Base-by-base conservation (phyloP, 768 basidiomycete species). In the Trametes cinnabarina region DNA sequence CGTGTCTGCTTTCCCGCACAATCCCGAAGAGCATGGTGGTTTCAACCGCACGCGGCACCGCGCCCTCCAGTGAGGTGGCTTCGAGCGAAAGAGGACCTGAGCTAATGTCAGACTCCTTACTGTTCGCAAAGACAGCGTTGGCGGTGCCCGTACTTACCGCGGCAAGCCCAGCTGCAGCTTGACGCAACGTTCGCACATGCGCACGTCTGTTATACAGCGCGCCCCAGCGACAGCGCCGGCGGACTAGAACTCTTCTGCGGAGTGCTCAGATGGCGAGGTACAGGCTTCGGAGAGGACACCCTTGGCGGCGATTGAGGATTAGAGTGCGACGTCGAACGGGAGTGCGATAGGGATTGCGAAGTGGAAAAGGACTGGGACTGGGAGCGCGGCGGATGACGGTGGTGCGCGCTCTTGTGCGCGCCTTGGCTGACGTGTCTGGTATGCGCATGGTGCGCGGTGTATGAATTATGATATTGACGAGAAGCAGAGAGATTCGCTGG, bases 91-190 rank as follows among this genome's bases (percentile, higher is more conserved):
- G 65, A 66, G 3, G 65, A 68, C 17, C 68, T 70, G 44, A 25
- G 32, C 3, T 46, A 42, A 41, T 35, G 42, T 47, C 10, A 22
- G 39, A n/a, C n/a, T n/a, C n/a, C n/a, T 10, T 17, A 59, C 23
- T 54, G n/a, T 30, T n/a, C n/a, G n/a, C n/a, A n/a, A n/a, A n/a
- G n/a, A n/a, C 82, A 40, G 85, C 83, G 22, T 90, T 92, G 3
- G 84, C 66, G 83, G 48, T 87, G 80, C 61, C 76, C 83, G 63
- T 87, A 88, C 42, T 78, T 79, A 53, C 82, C 78, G 55, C 86
- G 83, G 63, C 81, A 7, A 52, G 46, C n/a, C 64, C 63, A 11
- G 49, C 49, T 30, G 43, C 37, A 51, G 63, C 42, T 26, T 57
- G 42, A 15, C 46, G 35, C 35, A 57, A 11, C 51, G 15, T 41